phyloP scores from a whole-genome alignment of 2,329 filamentous ascomycete genomes.

The Spiromastix sp. region DNA sequence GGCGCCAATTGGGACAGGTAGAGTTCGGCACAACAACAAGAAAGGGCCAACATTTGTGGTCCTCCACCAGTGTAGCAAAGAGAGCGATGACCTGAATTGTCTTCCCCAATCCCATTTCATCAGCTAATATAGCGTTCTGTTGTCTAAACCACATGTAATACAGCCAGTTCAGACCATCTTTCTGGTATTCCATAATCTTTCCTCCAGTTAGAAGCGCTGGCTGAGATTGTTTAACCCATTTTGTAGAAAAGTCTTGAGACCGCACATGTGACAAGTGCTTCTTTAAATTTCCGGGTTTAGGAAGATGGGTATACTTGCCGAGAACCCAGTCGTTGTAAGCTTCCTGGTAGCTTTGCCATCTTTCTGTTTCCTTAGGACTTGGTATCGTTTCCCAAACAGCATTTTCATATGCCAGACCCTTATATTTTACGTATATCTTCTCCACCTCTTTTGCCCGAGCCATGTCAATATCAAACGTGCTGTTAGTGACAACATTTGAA shows the following conservation, averaged over 20 bases:
- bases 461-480: slow-evolving; percentile 59
- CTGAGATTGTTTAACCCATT: slow-evolving; percentile 59
- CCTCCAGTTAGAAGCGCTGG: slow-evolving; percentile 65
- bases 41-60: slow-evolving; percentile 76
- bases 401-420: slow-evolving; percentile 84
- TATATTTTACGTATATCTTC: slow-evolving; percentile 77
- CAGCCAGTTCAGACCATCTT: slow-evolving; percentile 91
- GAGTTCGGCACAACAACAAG: slow-evolving; percentile 88
- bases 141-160: slow-evolving; percentile 77
- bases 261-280: slow-evolving; percentile 61
- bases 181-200: slow-evolving; percentile 84
- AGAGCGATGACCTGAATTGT: slow-evolving; percentile 87
- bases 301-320: slow-evolving; percentile 61
- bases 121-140: slow-evolving; percentile 82
- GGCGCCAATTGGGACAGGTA: slow-evolving; percentile 94
- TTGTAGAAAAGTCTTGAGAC: slow-evolving; percentile 51
- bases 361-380: slow-evolving; percentile 44
- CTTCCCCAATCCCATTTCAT: slow-evolving; percentile 98
- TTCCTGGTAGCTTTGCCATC: slow-evolving; percentile 68
- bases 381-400: slow-evolving; percentile 83
- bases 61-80: slow-evolving; percentile 61
- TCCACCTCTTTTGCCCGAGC: slow-evolving; percentile 61
- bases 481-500: slow-evolving; percentile 44
- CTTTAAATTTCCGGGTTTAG: slow-evolving; percentile 46
- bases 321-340: slow-evolving; percentile 82